Evolutionary conservation across 1,139 yeast genomes (phyloP).

Genomic region (Hyphopichia khmerensis): DNA sequence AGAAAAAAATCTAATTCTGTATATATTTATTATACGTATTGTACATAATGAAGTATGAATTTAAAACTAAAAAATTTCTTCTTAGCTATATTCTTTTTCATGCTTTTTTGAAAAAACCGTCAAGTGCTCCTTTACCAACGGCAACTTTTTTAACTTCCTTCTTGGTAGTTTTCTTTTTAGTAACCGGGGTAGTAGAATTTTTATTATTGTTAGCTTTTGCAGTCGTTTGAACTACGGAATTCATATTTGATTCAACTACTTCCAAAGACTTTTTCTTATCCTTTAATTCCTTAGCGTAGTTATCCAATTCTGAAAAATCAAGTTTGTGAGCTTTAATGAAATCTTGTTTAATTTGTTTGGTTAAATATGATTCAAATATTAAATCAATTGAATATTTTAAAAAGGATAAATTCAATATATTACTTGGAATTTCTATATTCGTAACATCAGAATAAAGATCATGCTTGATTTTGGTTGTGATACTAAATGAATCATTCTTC

Average conservation of each 20-base stretch:
- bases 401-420: conserved; percentile 24
- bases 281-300: conserved; percentile 27
- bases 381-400: conserved; percentile 28
- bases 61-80: too few relatives aligned
- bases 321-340: conserved; percentile 11
- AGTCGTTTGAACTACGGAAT: conserved; percentile 19
- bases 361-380: conserved; percentile 27
- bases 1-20: conserved; percentile 2
- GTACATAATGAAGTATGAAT: conserved; percentile 2
- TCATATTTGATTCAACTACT: conserved; percentile 27
- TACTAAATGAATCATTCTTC: conserved; percentile 3
- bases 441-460: conserved; percentile 7
- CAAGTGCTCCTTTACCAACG: conserved; percentile 60
- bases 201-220: conserved; percentile 17
- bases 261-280: conserved; percentile 26
- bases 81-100: conserved; percentile 5
- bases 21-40: conserved; percentile 2
- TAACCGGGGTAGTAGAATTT: conserved; percentile 10
- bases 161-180: conserved; percentile 20
- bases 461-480: conserved; percentile 4
- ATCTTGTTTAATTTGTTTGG: conserved; percentile 14
- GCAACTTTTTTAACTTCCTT: conserved; percentile 39
- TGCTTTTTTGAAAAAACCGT: conserved; percentile 53
- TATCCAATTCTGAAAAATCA: conserved; percentile 30
- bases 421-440: conserved; percentile 22